Evolutionary conservation across 768 basidiomycete species (phyloP), one percentile per base, ranked within the genome.

Genomic region (Calvatia gigantea): DNA sequence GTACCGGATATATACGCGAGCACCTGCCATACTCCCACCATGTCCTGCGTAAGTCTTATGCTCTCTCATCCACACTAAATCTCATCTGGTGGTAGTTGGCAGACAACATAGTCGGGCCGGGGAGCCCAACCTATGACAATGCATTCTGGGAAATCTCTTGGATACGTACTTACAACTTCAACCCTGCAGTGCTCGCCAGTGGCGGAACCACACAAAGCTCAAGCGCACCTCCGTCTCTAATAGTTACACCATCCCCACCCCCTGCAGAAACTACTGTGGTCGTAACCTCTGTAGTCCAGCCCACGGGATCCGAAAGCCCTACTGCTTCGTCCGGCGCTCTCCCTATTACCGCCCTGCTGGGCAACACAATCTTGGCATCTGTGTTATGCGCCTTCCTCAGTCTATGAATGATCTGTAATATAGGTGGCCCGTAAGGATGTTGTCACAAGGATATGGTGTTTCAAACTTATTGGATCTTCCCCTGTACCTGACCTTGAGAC

Each of bases 121-220:
- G 76, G 2, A 69, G 66, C 39, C 46, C 54, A 31, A 77, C 71
- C 43, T 84, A 74, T 64, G 73, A 76, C 59, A 66, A 73, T 17
- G 82, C 82, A 0, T 82, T 77, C 64, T 87, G 83, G 68, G 84
- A 86, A 64, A 77, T 88, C 61, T 66, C 72, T 32, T 82, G 79
- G 59, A 68, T 87, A 60, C 75, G 81, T 35, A 81, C 83, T 9
- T 88, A 85, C 64, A 71, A 76, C 12, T 77, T 72, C 0, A 62
- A 64, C 15, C 63, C 61, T 12, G 35, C 35, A 37, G 35, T 12
- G 35, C 35, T 9, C 11, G 12, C 45, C 62, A n/a, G n/a, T n/a
- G n/a, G n/a, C n/a, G n/a, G n/a, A n/a, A n/a, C n/a, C n/a, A n/a
- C n/a, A n/a, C n/a, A n/a, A n/a, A n/a, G n/a, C n/a, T n/a, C n/a